phyloP scores from a whole-genome alignment of 1,284 basidiomycete species.

The Coniferiporia sulphurascens region DNA sequence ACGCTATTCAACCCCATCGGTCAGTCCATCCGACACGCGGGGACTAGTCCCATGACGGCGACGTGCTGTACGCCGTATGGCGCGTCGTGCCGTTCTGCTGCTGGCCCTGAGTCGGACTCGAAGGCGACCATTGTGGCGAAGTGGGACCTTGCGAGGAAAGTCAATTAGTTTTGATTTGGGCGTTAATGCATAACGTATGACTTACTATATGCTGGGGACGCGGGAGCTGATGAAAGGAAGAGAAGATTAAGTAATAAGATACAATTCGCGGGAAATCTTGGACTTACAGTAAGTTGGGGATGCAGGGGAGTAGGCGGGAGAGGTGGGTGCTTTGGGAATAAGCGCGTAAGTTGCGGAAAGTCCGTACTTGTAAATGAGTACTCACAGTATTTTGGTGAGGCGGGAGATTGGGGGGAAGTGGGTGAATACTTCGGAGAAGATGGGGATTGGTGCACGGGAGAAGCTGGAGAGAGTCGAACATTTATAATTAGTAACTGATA shows the following conservation, averaged over 20 bases:
- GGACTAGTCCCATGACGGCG: slow-evolving; percentile 53
- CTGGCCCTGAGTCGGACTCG: slow-evolving; percentile 54
- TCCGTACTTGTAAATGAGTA: slow-evolving; percentile 15
- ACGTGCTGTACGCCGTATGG: slow-evolving; percentile 43
- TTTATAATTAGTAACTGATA: slow-evolving; percentile 19
- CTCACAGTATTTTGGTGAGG: slow-evolving; percentile 86
- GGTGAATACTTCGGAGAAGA: slow-evolving; percentile 85
- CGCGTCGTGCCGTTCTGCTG: slow-evolving; percentile 41
- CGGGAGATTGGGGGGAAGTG: slow-evolving; percentile 76
- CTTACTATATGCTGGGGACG: slow-evolving; percentile 71
- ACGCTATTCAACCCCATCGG: background rate
- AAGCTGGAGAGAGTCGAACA: slow-evolving; percentile 29
- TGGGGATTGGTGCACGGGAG: slow-evolving; percentile 75
- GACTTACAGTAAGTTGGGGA: slow-evolving; percentile 73
- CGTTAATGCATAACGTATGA: background rate
- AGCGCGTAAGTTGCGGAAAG: slow-evolving; percentile 21
- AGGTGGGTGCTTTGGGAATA: slow-evolving; percentile 61
- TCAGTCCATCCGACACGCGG: background rate
- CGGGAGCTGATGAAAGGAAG: slow-evolving; percentile 50
- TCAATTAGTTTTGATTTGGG: background rate
- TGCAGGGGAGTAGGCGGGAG: slow-evolving; percentile 78
- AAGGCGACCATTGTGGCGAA: slow-evolving; percentile 76
- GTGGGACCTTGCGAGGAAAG: slow-evolving; percentile 41
- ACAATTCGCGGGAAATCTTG: slow-evolving; percentile 8
- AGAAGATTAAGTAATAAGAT: slow-evolving; percentile 19